These are phyloP conservation scores for Ambrosia hybrid DNA, from an alignment of 140 eudicot species.

Conservation along the genomic window DNA sequence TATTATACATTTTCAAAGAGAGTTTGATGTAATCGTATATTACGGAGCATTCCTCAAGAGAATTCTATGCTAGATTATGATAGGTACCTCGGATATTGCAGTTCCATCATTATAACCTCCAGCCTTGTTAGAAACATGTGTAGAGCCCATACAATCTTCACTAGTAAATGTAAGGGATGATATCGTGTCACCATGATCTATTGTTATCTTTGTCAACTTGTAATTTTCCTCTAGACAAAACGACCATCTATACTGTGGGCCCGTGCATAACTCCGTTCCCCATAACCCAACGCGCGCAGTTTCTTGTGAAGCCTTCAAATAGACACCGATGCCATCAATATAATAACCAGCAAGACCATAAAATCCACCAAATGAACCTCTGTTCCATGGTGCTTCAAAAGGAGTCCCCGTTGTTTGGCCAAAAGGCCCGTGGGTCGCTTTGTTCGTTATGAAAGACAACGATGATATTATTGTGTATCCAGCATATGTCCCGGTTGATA, in stretches of 20 bases:
- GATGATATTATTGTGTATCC: constrained; percentile 34
- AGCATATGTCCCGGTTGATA: constrained; percentile 18
- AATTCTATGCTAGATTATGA: not conserved
- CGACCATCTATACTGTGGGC: constrained; percentile 24
- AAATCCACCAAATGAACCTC: constrained; percentile 33
- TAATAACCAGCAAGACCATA: constrained; percentile 30
- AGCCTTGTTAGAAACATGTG: constrained; percentile 22
- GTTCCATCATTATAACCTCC: constrained; percentile 25
- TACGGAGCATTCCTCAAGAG: no score
- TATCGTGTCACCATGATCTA: constrained; percentile 25
- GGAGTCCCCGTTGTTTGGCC: constrained; percentile 29
- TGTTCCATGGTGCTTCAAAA: constrained; percentile 27
- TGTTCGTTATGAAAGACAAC: constrained; percentile 19
- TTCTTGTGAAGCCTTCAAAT: constrained; percentile 26
- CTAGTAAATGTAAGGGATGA: constrained; percentile 27
- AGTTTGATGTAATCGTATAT: no score
- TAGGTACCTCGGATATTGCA: constrained; percentile 20
- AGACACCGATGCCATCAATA: constrained; percentile 27
- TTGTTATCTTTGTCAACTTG: constrained; percentile 22
- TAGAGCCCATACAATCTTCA: constrained; percentile 25
- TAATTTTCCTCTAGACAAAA: constrained; percentile 18
- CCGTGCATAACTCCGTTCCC: constrained; percentile 4
- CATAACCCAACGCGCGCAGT: constrained; percentile 26
- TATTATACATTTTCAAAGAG: no score
- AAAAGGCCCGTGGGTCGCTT: constrained; percentile 28